phyloP scores from a whole-genome alignment of 202 grass and related monocot species.

The Cymbopogon flexuosus region DNA sequence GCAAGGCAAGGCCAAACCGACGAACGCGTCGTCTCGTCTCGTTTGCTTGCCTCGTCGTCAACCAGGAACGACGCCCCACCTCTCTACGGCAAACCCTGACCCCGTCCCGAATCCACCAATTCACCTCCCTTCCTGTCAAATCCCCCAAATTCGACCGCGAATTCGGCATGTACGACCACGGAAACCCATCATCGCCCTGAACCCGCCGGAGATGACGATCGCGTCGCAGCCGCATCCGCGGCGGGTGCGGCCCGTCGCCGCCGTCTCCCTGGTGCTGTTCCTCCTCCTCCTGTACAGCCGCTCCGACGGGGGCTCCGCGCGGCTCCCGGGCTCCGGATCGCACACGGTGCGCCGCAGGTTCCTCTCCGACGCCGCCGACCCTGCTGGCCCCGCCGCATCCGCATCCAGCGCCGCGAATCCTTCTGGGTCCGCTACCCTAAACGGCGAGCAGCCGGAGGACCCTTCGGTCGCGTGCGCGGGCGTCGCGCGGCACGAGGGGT shows the following conservation, averaged over 20 bases:
- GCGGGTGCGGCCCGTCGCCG: constrained; percentile 33
- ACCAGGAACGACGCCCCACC: no score
- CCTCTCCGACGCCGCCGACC: constrained; percentile 44
- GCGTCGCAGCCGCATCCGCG: constrained; percentile 24
- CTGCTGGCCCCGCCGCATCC: constrained; percentile 27
- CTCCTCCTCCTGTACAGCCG: constrained; percentile 54
- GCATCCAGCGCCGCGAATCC: constrained; percentile 26
- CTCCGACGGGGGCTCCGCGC: constrained; percentile 20
- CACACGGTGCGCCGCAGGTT: constrained; percentile 22
- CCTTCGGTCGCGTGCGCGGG: constrained; percentile 62
- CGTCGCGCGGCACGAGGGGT: constrained; percentile 55
- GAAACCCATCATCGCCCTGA: background rate
- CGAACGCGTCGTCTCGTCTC: background rate
- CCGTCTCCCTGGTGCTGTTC: constrained; percentile 44
- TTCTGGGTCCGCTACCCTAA: constrained; percentile 13
- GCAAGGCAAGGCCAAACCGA: no score
- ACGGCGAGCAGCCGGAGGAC: constrained; percentile 40
- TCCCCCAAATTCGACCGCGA: background rate
- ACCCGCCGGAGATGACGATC: constrained; percentile 26
- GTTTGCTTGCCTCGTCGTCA: background rate
- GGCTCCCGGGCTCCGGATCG: background rate
- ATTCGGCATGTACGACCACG: constrained; percentile 31
- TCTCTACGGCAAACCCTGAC: constrained; percentile 34
- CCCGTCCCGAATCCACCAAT: background rate
- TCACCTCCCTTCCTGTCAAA: background rate